Evolutionary conservation across 257 asterid species (phyloP).

Genomic region (Eucommia ulmoides): DNA sequence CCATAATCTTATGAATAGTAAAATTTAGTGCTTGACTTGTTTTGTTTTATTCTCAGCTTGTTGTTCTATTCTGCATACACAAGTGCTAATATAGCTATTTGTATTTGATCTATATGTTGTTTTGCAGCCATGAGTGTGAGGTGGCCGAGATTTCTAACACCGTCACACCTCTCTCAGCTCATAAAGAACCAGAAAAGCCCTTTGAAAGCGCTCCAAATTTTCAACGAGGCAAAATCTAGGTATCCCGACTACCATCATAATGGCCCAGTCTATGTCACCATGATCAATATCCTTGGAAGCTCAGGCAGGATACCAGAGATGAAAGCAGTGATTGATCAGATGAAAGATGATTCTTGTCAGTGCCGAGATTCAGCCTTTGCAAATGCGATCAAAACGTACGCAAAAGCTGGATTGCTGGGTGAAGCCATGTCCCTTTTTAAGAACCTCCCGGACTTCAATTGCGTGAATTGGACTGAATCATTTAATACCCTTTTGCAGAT

Average conservation of each 20-base stretch:
- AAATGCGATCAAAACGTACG: constrained; percentile 42
- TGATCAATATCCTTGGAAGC: constrained; percentile 56
- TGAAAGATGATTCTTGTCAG: constrained; percentile 73
- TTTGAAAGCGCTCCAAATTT: constrained; percentile 58
- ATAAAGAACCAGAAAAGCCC: constrained; percentile 68
- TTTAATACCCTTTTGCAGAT: constrained; percentile 65
- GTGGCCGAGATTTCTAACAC: constrained; percentile 79
- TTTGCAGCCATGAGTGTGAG: constrained; percentile 40
- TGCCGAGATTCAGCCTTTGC: constrained; percentile 62
- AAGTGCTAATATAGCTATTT: too few relatives aligned
- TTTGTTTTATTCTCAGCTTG: too few relatives aligned
- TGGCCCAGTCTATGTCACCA: constrained; percentile 61
- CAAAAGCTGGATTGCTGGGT: constrained; percentile 38
- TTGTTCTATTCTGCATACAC: too few relatives aligned
- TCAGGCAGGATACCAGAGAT: constrained; percentile 56
- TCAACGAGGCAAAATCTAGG: constrained; percentile 46
- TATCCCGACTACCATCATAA: constrained; percentile 69
- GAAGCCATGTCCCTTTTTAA: constrained; percentile 68
- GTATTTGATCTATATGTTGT: too few relatives aligned
- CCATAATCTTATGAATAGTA: too few relatives aligned
- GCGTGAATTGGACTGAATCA: constrained; percentile 63
- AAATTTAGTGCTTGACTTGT: too few relatives aligned
- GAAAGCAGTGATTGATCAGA: constrained; percentile 49
- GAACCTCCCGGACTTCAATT: constrained; percentile 64
- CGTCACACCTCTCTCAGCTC: constrained; percentile 61